Base-by-base conservation (phyloP, 2,329 filamentous ascomycete genomes). In the Pyrenophora teres region DNA sequence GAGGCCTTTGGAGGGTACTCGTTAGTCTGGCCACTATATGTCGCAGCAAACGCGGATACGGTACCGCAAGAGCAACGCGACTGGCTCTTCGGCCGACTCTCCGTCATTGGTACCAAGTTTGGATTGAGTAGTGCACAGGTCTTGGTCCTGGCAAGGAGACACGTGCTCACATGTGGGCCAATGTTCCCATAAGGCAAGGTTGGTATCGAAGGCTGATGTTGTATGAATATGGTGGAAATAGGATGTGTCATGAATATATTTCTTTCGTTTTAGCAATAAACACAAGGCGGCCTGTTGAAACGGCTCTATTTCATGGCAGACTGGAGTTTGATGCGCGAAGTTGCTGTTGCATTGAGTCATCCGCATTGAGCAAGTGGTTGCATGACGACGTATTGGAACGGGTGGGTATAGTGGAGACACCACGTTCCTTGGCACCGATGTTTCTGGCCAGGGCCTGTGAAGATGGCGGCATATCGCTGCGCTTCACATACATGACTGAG, bases 11-110 rank as follows among this genome's bases (percentile, higher is more conserved):
- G 74, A 9, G 73, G 69, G 7, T 76, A 75, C 58, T 71, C 71
- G 10, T 62, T 75, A 43, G 71, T 75, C 3, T 76, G 74, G 73
- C 74, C 74, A 2, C 60, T 76, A 2, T 76, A 72, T 41, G 72
- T 76, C 13, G 68, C 69, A 6, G 65, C 69, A 7, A 73, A 74
- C 33, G 68, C 73, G 0, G 70, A 74, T 25, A 70, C 64, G 0
- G 63, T 76, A 5, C 63, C 72, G 1, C 64, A 70, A 41, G 55
- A 54, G 6, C 74, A 76, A 47, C 64, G 68, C 15, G 63, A 70
- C 30, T 76, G 74, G 74, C 51, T 76, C 2, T 57, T 62, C 1
- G 68, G 69, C 13, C 63, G 72, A 13, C 56, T 76, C n/a, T 64
- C 61, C 10, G 57, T 67, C 25, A 74, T 76, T 18, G 73, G 73